phyloP scores from a whole-genome alignment of 305 asterid species.

The Fraxinus floribunda region DNA sequence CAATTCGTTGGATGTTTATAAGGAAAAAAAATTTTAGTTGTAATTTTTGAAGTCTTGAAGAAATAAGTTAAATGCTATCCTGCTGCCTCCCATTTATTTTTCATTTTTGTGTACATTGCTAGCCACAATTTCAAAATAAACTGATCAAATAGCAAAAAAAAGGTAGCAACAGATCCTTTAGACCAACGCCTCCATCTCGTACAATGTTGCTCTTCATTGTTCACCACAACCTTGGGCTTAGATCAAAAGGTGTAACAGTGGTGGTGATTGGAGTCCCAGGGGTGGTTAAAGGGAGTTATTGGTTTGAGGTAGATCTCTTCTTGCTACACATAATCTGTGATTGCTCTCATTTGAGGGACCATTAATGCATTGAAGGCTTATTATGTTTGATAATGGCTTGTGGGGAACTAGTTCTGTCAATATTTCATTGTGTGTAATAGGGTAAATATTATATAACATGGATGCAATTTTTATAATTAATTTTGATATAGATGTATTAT shows the following conservation, averaged over 20 bases:
- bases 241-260: neutral
- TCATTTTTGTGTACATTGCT: neutral
- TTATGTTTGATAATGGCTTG: neutral
- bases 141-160: neutral
- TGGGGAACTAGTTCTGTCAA: neutral
- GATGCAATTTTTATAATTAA: neutral
- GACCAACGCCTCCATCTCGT: neutral
- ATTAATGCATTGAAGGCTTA: neutral
- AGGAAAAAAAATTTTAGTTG: neutral
- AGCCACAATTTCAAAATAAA: neutral
- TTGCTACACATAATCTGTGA: neutral
- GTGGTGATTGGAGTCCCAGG: neutral
- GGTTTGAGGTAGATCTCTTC: neutral
- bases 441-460: neutral
- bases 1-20: neutral
- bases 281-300: neutral
- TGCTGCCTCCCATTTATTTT: neutral
- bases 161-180: neutral
- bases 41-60: conserved; percentile 7
- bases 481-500: neutral
- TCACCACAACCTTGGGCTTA: neutral
- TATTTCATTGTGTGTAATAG: neutral
- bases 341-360: conserved; percentile 4
- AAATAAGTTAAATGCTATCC: neutral
- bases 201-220: neutral